phyloP scores from a whole-genome alignment of 169 alveolate genomes.

The Perkinsus marinus region DNA sequence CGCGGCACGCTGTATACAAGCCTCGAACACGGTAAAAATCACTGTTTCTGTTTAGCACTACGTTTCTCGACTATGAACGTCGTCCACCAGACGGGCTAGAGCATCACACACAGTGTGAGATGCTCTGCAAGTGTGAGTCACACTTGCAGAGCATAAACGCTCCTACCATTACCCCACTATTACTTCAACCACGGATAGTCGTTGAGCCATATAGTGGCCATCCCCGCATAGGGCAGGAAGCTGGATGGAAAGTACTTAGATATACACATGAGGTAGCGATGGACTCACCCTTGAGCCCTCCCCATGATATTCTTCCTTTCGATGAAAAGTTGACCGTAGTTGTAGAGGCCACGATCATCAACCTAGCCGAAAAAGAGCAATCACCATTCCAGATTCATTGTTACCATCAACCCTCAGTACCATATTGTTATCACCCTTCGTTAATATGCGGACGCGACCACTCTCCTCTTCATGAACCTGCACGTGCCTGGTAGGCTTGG shows the following conservation, averaged over 20 bases:
- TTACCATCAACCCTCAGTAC: no score
- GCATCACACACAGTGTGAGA: no score
- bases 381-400: not conserved
- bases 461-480: constrained; percentile 19
- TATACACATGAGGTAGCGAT: no score
- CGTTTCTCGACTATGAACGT: no score
- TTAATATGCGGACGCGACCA: constrained; percentile 56
- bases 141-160: no score
- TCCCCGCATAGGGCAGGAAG: constrained; percentile 67
- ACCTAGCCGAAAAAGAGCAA: constrained; percentile 15
- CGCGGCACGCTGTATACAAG: no score
- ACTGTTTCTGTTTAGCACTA: no score
- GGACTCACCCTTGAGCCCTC: constrained; percentile 56
- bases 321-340: constrained; percentile 53
- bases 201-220: constrained; percentile 64
- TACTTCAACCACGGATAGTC: constrained; percentile 56
- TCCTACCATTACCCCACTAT: no score
- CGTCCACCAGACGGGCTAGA: no score
- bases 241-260: constrained; percentile 21
- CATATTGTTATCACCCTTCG: constrained; percentile 86
- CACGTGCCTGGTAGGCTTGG: no score
- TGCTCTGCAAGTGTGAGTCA: no score
- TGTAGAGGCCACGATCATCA: constrained; percentile 83
- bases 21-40: no score
- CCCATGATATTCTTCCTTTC: constrained; percentile 56